Conservation (phyloP, 495 filamentous ascomycete species). For the Chaetomium tenue region DNA sequence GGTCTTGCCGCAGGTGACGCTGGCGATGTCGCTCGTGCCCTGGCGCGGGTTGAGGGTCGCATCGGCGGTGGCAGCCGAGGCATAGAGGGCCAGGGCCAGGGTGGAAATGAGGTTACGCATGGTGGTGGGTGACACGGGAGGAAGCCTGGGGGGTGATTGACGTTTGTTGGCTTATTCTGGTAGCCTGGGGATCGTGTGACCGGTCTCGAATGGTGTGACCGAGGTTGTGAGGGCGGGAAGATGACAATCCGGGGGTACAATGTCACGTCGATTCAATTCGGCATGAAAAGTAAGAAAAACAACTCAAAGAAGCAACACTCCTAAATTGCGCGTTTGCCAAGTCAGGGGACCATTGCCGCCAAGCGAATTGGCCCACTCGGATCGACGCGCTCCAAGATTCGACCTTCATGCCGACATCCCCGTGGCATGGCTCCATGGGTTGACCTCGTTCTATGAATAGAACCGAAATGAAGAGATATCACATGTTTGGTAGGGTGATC, state of each 20-base stretch:
- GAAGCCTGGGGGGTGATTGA: neutral
- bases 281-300: neutral
- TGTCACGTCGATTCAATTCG: neutral
- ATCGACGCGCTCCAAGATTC: neutral
- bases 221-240: neutral
- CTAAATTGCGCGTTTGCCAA: neutral
- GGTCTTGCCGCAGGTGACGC: slow-evolving; percentile 25
- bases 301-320: neutral
- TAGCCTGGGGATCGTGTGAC: too few species aligned
- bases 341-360: neutral
- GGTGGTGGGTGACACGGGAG: neutral
- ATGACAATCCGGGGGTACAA: too few species aligned
- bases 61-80: slow-evolving; percentile 9
- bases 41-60: slow-evolving; percentile 17
- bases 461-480: neutral
- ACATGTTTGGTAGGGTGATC: neutral
- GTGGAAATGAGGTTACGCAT: slow-evolving; percentile 14
- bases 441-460: neutral
- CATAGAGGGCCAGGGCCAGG: slow-evolving; percentile 18
- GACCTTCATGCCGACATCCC: neutral
- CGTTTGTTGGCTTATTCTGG: neutral
- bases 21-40: slow-evolving; percentile 23
- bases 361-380: neutral
- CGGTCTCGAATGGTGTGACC: neutral
- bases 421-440: neutral